phyloP scores from a whole-genome alignment of 768 basidiomycete species.

The Hericium erinaceus region DNA sequence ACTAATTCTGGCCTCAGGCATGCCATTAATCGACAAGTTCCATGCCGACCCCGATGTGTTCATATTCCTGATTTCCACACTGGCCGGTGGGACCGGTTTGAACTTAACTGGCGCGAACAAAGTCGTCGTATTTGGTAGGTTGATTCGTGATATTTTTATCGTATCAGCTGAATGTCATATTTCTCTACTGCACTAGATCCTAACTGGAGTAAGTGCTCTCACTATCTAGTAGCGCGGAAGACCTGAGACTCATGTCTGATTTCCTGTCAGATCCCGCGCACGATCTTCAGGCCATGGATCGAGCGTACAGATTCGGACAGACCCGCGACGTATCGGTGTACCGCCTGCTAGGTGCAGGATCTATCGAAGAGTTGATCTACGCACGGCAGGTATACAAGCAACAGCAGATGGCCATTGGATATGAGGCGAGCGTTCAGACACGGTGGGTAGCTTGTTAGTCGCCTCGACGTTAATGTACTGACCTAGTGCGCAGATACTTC shows the following conservation, averaged over 20 bases:
- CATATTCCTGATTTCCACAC: conserved; percentile 82
- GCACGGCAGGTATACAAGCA: conserved; percentile 89
- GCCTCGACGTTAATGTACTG: background rate
- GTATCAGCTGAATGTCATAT: background rate
- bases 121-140: conserved; percentile 78
- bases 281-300: conserved; percentile 88
- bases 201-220: conserved; percentile 73
- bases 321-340: conserved; percentile 78
- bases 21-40: conserved; percentile 81
- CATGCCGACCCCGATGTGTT: conserved; percentile 65
- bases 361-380: conserved; percentile 82
- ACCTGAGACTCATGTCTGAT: background rate
- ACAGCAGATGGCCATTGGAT: conserved; percentile 88
- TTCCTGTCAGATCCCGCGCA: conserved; percentile 75
- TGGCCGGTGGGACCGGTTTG: conserved; percentile 86
- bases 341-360: conserved; percentile 77
- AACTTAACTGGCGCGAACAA: conserved; percentile 91
- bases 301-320: conserved; percentile 83
- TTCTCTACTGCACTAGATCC: conserved; percentile 46
- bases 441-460: conserved; percentile 33
- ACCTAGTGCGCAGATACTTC: conserved; percentile 46
- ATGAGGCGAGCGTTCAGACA: conserved; percentile 76
- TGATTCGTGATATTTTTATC: background rate
- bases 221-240: background rate
- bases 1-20: conserved; percentile 37